Evolutionary conservation across 805 yeast species (phyloP).

Genomic region (Saccharomyces cerevisiae): DNA sequence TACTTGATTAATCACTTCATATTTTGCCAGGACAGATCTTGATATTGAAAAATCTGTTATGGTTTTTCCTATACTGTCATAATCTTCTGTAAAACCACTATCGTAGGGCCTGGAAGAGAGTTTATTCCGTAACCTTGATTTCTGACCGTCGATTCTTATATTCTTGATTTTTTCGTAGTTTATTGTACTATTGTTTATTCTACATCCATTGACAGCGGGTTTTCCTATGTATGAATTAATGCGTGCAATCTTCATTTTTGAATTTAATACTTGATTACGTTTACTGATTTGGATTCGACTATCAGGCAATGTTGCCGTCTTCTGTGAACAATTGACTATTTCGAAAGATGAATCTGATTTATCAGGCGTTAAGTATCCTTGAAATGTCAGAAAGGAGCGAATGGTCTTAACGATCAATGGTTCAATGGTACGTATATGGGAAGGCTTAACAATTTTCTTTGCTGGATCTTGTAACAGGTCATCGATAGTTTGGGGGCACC

Average conservation of each 20-base stretch:
- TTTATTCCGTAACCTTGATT: not conserved
- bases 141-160: not conserved
- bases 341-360: not conserved
- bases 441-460: slow-evolving; percentile 26
- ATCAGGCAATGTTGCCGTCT: not conserved
- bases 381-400: slow-evolving; percentile 21
- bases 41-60: not conserved
- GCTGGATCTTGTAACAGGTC: slow-evolving; percentile 38
- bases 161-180: not conserved
- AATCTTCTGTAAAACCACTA: not conserved
- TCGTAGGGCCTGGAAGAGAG: not conserved
- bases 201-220: not conserved
- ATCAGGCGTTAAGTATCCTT: slow-evolving; percentile 12
- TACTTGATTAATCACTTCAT: slow-evolving; percentile 46
- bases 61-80: not conserved
- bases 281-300: not conserved
- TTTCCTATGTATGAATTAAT: not conserved
- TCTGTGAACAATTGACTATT: not conserved
- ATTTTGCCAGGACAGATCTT: slow-evolving; percentile 16
- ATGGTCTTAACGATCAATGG: slow-evolving; percentile 30
- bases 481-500: slow-evolving; percentile 22
- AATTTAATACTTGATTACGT: not conserved
- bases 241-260: not conserved
- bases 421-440: slow-evolving; percentile 21
- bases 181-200: not conserved